A percentile compares a stretch with the other conserved stretches of the same genome.
phyloP scores from a whole-genome alignment of 345 rosid species.

The Trapa bicornis region DNA sequence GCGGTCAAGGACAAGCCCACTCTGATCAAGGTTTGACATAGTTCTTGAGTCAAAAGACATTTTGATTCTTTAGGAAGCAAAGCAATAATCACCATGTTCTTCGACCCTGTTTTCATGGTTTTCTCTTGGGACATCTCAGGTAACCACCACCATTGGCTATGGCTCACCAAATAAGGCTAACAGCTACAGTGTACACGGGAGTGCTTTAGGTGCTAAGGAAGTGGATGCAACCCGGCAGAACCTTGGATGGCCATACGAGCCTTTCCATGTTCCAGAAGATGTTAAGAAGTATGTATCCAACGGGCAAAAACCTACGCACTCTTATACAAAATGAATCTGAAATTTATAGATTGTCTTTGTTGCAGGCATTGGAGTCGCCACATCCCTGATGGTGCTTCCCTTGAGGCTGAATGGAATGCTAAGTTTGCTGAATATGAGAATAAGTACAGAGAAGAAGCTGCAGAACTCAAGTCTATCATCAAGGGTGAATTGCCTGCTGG shows the following conservation, averaged over 20 bases:
- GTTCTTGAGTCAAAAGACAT: not conserved
- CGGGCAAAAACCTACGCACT: not conserved
- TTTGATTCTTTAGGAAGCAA: not conserved
- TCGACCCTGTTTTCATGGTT: not conserved
- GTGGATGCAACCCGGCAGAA: constrained; percentile 97
- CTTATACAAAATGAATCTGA: constrained; percentile 1
- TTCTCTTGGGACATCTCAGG: constrained; percentile 20
- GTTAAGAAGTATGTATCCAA: constrained; percentile 53
- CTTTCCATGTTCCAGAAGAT: constrained; percentile 93
- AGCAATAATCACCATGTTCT: not conserved
- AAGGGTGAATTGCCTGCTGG: constrained; percentile 76
- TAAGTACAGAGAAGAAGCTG: constrained; percentile 88
- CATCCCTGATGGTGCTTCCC: constrained; percentile 43
- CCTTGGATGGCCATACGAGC: constrained; percentile 89
- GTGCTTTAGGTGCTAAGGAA: constrained; percentile 96
- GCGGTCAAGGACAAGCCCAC: constrained; percentile 89
- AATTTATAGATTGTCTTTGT: constrained; percentile 5
- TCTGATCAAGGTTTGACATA: constrained; percentile 50
- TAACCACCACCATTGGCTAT: constrained; percentile 88
- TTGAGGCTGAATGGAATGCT: constrained; percentile 87
- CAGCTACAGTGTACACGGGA: constrained; percentile 90
- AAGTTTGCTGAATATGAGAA: constrained; percentile 75
- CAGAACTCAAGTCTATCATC: constrained; percentile 68
- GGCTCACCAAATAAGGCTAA: constrained; percentile 98
- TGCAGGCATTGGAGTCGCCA: constrained; percentile 98